Percentiles rank a stretch among this genome's conserved stretches.
phyloP scores from a whole-genome alignment of 306 rosid genomes.

The Lablab purpureus region DNA sequence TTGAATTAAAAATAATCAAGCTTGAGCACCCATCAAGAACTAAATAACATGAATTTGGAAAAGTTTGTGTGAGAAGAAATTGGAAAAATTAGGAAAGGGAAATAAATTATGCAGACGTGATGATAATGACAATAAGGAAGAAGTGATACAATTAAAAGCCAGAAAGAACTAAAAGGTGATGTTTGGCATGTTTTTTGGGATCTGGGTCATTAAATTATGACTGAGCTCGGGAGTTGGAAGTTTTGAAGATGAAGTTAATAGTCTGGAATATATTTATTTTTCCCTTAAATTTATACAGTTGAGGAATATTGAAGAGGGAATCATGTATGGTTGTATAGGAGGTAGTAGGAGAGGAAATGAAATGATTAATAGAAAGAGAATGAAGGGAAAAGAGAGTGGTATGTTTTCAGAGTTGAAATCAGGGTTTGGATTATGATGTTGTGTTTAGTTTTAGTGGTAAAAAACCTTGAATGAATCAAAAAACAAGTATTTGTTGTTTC shows the following conservation, averaged over 20 bases:
- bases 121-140: conserved; percentile 1
- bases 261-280: not conserved
- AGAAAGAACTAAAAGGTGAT: conserved; percentile 32
- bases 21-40: not conserved
- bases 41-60: not conserved
- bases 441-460: too few species aligned
- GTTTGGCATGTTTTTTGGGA: conserved; percentile 40
- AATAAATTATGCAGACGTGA: conserved; percentile 6
- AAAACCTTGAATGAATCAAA: too few species aligned
- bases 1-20: not conserved
- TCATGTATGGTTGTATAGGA: conserved; percentile 9
- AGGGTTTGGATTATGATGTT: too few species aligned
- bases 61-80: not conserved
- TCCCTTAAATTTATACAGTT: not conserved
- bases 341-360: not conserved
- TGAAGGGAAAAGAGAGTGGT: not conserved
- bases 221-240: conserved; percentile 26
- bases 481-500: too few species aligned
- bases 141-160: not conserved
- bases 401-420: too few species aligned
- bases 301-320: conserved; percentile 23
- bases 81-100: not conserved
- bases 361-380: conserved; percentile 1
- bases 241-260: conserved; percentile 32
- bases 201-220: conserved; percentile 35